Evolutionary conservation across 768 basidiomycete species (phyloP).

Genomic region (Amanita fuliginea): DNA sequence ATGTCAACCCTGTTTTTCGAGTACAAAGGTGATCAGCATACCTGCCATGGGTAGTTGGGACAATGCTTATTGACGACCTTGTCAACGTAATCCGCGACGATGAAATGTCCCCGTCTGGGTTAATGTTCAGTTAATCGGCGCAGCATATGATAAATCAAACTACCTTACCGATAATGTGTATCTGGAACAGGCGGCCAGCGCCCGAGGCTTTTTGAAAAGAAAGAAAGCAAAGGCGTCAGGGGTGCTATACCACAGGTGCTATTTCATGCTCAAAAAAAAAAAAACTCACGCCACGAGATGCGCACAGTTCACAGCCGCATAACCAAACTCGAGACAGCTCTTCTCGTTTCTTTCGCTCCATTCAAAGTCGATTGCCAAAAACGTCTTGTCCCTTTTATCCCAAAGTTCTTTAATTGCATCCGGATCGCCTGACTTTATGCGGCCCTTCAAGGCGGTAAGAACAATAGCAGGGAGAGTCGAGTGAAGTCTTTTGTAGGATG

Average conservation of each 20-base stretch:
- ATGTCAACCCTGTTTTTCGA: not conserved
- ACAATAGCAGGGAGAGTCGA: conserved; percentile 61
- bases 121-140: conserved; percentile 6
- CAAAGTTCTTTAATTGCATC: conserved; percentile 56
- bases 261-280: too few species aligned
- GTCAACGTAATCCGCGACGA: conserved; percentile 60
- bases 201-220: conserved; percentile 32
- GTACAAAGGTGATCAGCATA: conserved; percentile 21
- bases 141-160: not conserved
- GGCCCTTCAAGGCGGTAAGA: conserved; percentile 52
- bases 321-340: conserved; percentile 70
- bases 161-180: conserved; percentile 59
- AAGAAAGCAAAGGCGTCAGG: too few species aligned
- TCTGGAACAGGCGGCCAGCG: conserved; percentile 75
- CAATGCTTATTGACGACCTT: conserved; percentile 50
- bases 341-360: conserved; percentile 64
- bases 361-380: conserved; percentile 66
- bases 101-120: conserved; percentile 58
- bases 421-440: conserved; percentile 57
- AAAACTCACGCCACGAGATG: conserved; percentile 60
- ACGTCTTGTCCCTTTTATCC: conserved; percentile 61
- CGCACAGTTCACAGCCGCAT: conserved; percentile 66
- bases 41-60: conserved; percentile 66
- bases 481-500: conserved; percentile 59
- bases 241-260: too few species aligned